Percentiles rank a stretch among this genome's conserved stretches.
phyloP scores from a whole-genome alignment of 1,139 yeast genomes.

The Trichomonascaceae sp. region DNA sequence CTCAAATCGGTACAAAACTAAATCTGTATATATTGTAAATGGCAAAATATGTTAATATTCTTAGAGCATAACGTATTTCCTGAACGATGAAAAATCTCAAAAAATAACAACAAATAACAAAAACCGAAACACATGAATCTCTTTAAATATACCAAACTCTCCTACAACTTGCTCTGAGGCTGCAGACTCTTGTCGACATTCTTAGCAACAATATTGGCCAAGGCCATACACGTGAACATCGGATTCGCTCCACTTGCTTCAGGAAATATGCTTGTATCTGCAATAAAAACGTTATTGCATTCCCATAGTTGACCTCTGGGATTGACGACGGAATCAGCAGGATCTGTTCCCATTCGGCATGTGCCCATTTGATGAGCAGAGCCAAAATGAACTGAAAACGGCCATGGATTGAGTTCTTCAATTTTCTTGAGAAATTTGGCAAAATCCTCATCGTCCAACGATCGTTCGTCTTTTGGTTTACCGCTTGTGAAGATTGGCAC shows the following conservation, averaged over 20 bases:
- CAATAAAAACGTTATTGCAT: slow-evolving; percentile 48
- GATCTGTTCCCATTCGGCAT: slow-evolving; percentile 49
- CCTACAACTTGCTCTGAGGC: slow-evolving; percentile 4
- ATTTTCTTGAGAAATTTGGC: slow-evolving; percentile 40
- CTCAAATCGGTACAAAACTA: background rate
- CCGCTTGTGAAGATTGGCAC: slow-evolving; percentile 39
- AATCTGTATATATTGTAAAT: slow-evolving; percentile 3
- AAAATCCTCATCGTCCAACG: slow-evolving; percentile 42
- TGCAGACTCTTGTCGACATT: slow-evolving; percentile 1
- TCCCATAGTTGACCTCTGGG: slow-evolving; percentile 47
- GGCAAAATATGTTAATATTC: background rate
- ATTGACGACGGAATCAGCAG: slow-evolving; percentile 46
- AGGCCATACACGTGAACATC: slow-evolving; percentile 31
- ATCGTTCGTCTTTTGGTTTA: slow-evolving; percentile 41
- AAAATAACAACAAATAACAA: no score
- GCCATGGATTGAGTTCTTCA: slow-evolving; percentile 30
- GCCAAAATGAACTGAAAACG: slow-evolving; percentile 39
- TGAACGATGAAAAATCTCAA: no score
- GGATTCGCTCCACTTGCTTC: slow-evolving; percentile 57
- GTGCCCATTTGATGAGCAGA: slow-evolving; percentile 60
- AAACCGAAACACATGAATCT: no score
- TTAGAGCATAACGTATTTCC: no score
- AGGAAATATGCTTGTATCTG: slow-evolving; percentile 54
- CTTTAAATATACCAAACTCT: background rate
- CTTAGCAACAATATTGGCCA: slow-evolving; percentile 26